These are phyloP conservation scores for Croton setiger DNA, from an alignment of 441 rosid species.

Conservation along the genomic window DNA sequence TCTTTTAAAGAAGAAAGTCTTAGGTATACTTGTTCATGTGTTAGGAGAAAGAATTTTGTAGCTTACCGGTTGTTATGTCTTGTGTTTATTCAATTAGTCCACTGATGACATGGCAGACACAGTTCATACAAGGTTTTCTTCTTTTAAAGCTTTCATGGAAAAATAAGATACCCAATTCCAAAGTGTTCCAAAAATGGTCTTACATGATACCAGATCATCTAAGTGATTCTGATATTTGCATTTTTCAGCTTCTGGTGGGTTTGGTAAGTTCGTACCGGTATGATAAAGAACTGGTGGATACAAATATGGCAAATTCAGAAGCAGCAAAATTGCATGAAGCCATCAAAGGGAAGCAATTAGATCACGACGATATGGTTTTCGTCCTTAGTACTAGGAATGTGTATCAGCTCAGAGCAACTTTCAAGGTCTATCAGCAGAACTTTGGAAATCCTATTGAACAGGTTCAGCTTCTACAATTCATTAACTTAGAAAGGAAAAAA, in stretches of 20 bases:
- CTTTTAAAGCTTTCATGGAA: no score
- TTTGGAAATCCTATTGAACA: conserved; percentile 53
- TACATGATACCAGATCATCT: not conserved
- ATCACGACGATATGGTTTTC: conserved; percentile 54
- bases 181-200: no score
- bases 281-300: conserved; percentile 53
- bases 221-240: conserved; percentile 14
- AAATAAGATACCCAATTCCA: no score
- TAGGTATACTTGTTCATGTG: no score
- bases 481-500: not conserved
- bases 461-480: conserved; percentile 38
- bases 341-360: conserved; percentile 50
- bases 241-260: conserved; percentile 54
- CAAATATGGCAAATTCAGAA: conserved; percentile 52
- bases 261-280: conserved; percentile 76
- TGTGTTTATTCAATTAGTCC: no score
- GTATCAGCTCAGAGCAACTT: conserved; percentile 71
- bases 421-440: conserved; percentile 49
- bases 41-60: no score
- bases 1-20: no score
- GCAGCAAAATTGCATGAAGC: conserved; percentile 63
- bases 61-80: no score
- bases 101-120: no score
- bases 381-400: conserved; percentile 67
- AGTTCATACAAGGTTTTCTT: no score